Percentiles rank a stretch among this genome's conserved stretches.
Conservation (phyloP, 1,284 basidiomycete species). For the Ganoderma resinaceum region DNA sequence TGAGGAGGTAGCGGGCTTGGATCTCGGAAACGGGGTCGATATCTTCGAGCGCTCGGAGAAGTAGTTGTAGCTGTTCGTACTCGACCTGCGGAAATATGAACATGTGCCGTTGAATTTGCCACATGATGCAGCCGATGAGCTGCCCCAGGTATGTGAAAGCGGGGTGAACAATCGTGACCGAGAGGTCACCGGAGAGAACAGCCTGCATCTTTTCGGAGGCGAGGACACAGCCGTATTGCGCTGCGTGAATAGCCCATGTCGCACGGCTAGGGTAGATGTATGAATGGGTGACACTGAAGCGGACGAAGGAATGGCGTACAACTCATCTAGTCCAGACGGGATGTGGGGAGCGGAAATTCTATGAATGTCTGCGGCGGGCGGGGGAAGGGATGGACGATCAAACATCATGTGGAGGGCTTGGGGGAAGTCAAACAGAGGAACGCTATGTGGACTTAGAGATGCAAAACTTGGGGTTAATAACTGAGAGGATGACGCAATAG, state of each 20-base stretch:
- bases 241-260: conserved; percentile 34
- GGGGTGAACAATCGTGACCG: conserved; percentile 35
- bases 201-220: conserved; percentile 35
- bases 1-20: conserved; percentile 34
- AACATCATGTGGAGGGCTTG: conserved; percentile 20
- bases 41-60: conserved; percentile 27
- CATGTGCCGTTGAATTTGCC: conserved; percentile 33
- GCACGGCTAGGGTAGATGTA: conserved; percentile 28
- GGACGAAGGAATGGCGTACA: conserved; percentile 18
- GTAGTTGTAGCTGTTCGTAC: conserved; percentile 28
- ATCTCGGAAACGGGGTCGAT: conserved; percentile 32
- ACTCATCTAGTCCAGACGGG: conserved; percentile 23
- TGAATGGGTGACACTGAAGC: background rate
- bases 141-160: conserved; percentile 36
- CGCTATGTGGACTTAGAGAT: conserved; percentile 1
- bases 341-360: conserved; percentile 16
- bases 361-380: conserved; percentile 22
- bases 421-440: conserved; percentile 19
- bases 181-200: conserved; percentile 34
- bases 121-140: conserved; percentile 36
- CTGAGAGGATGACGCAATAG: background rate
- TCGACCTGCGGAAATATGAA: conserved; percentile 24
- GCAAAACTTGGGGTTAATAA: background rate
- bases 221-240: conserved; percentile 33
- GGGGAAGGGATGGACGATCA: conserved; percentile 17